Evolutionary conservation across 805 yeast species (phyloP).

Genomic region (Candida qinlingensis): DNA sequence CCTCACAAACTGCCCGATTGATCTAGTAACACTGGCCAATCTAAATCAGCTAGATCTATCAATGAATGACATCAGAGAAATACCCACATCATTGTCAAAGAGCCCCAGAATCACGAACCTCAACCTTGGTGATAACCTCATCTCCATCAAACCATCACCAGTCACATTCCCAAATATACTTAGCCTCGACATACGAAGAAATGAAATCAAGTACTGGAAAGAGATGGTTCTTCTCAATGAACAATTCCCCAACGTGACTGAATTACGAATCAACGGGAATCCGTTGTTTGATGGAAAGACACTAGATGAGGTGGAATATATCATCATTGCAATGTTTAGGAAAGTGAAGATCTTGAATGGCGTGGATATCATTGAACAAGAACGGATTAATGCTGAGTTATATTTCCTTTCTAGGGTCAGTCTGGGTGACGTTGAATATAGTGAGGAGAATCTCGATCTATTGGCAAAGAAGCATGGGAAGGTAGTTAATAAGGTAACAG

Average conservation of each 20-base stretch:
- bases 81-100: slow-evolving; percentile 24
- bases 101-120: slow-evolving; percentile 14
- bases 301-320: slow-evolving; percentile 23
- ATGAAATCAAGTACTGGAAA: slow-evolving; percentile 41
- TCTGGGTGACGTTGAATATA: slow-evolving; percentile 23
- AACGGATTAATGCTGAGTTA: slow-evolving; percentile 61
- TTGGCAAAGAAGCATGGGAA: slow-evolving; percentile 34
- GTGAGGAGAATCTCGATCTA: not conserved
- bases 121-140: slow-evolving; percentile 18
- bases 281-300: slow-evolving; percentile 35
- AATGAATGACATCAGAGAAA: slow-evolving; percentile 31
- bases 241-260: slow-evolving; percentile 36
- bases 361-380: slow-evolving; percentile 37
- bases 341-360: slow-evolving; percentile 51
- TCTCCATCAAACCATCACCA: not conserved
- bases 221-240: slow-evolving; percentile 39
- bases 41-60: slow-evolving; percentile 33
- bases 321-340: slow-evolving; percentile 43
- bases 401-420: slow-evolving; percentile 52
- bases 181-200: slow-evolving; percentile 47
- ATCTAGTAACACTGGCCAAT: not conserved
- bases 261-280: slow-evolving; percentile 47
- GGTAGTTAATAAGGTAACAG: not conserved
- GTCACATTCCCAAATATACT: slow-evolving; percentile 10
- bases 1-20: slow-evolving; percentile 11